Base-by-base conservation (phyloP, 163 green algal species). In the Scenedesmus sp. region DNA sequence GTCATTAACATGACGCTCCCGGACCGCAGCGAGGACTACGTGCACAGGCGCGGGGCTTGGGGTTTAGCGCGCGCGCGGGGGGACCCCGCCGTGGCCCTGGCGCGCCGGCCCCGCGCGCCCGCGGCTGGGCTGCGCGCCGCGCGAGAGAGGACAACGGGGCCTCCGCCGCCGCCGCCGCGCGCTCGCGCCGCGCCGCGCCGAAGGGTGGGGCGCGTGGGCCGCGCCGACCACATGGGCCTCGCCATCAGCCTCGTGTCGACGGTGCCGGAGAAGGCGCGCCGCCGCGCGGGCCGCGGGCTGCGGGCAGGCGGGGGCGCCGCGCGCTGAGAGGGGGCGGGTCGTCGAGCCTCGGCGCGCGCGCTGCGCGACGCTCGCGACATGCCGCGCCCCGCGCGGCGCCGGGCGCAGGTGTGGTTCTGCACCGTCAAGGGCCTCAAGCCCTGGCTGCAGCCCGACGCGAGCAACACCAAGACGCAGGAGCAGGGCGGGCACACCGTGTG, bases 1-100 rank as follows among this genome's bases (percentile, higher is more conserved):
- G 87, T 97, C 13, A 88, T 97, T 83, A 97, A 97, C 85, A 95
- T 97, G 90, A 96, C 92, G 29, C 89, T 97, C 64, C 93, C 93
- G 1, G 93, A 97, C 83, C 85, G 80, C n/a, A 81, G 84, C n/a
- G 93, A 97, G 83, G 93, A 97, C 79, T 97, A 97, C 87, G 89
- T 97, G 42, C 93, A 97, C 84, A 70, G 69, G 69, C 66, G 14
- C 0, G 63, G 9, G 10, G 18, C n/a, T n/a, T n/a, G n/a, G n/a
- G n/a, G n/a, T n/a, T n/a, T n/a, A n/a, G n/a, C n/a, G n/a, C n/a
- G n/a, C n/a, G n/a, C n/a, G n/a, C n/a, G n/a, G n/a, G n/a, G n/a
- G n/a, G n/a, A n/a, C n/a, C n/a, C n/a, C n/a, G n/a, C n/a, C n/a
- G n/a, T n/a, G n/a, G n/a, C n/a, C n/a, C n/a, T n/a, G n/a, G n/a